phyloP scores from a whole-genome alignment of 2,329 filamentous ascomycete genomes.

The Juglanconis sp. region DNA sequence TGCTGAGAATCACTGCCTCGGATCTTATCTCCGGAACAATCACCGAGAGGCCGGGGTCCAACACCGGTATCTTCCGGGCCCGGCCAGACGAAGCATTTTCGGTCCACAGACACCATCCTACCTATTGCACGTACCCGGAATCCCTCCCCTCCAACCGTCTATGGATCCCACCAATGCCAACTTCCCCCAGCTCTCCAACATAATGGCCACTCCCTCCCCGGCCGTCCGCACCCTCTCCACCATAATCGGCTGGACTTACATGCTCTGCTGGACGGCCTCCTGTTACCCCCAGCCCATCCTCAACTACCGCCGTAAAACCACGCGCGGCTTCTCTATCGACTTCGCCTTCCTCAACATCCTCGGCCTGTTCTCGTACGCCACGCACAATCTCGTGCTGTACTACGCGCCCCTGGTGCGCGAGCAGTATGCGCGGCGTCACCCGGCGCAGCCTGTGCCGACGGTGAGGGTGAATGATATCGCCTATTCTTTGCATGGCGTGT shows the following conservation, averaged over 20 bases:
- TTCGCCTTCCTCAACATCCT: slow-evolving; percentile 7
- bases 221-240: background rate
- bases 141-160: too few species aligned
- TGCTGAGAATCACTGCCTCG: too few species aligned
- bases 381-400: slow-evolving; percentile 1
- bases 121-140: too few species aligned
- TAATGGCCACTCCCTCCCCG: background rate
- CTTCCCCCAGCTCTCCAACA: background rate
- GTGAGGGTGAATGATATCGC: slow-evolving; percentile 13
- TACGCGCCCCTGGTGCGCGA: background rate
- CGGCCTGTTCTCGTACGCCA: slow-evolving; percentile 5
- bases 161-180: too few species aligned
- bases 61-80: too few species aligned
- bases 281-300: slow-evolving; percentile 8
- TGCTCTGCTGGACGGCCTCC: slow-evolving; percentile 9
- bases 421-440: slow-evolving; percentile 7
- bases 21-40: too few species aligned
- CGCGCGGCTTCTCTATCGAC: slow-evolving; percentile 10
- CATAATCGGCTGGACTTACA: slow-evolving; percentile 8
- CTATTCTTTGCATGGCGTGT: slow-evolving; percentile 7
- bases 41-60: too few species aligned
- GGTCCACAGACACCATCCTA: too few species aligned
- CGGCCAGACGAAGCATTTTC: too few species aligned
- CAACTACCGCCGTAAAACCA: slow-evolving; percentile 9
- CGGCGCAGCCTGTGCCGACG: background rate